A percentile compares a stretch with the other conserved stretches of the same genome.
Evolutionary conservation across 192 early-diverging fungal genomes (phyloP).

Genomic region (Allomyces javanicus): DNA sequence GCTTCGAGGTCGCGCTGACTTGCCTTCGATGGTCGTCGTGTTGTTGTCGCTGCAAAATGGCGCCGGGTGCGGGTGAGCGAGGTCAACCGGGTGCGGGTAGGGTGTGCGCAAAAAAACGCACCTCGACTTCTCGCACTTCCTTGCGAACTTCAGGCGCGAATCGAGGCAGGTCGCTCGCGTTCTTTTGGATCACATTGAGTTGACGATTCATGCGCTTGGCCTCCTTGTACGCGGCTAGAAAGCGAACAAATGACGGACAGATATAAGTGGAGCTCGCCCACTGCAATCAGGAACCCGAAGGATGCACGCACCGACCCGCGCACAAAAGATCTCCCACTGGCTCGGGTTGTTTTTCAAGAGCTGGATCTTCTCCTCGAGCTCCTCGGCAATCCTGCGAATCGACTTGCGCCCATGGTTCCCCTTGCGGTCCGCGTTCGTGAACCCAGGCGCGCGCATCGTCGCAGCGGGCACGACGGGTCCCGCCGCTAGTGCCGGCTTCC

Average conservation of each 20-base stretch:
- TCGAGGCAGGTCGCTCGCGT: not conserved
- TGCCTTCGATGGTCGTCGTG: not conserved
- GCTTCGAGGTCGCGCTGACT: not conserved
- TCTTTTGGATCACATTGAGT: not conserved
- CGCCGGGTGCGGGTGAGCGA: too few relatives aligned
- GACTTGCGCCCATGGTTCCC: not conserved
- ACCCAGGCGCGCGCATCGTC: too few relatives aligned
- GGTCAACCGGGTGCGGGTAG: not conserved
- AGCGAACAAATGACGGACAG: too few relatives aligned
- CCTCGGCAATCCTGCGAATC: not conserved
- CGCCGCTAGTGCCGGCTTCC: too few relatives aligned
- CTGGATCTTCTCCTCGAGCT: not conserved
- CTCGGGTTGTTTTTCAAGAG: not conserved
- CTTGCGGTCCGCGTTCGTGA: too few relatives aligned
- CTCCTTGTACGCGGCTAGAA: not conserved
- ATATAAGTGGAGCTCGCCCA: too few relatives aligned
- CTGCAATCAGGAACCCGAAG: too few relatives aligned
- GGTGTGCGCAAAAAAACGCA: not conserved
- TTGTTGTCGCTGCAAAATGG: not conserved
- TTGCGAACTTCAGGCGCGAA: not conserved
- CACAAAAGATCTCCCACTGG: slow-evolving; percentile 1
- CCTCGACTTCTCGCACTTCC: not conserved
- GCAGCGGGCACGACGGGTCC: too few relatives aligned
- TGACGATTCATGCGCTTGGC: not conserved
- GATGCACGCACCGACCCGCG: not conserved